These are phyloP conservation scores for Amanita pallidorosea DNA, from an alignment of 768 basidiomycete species.

Conservation along the genomic window DNA sequence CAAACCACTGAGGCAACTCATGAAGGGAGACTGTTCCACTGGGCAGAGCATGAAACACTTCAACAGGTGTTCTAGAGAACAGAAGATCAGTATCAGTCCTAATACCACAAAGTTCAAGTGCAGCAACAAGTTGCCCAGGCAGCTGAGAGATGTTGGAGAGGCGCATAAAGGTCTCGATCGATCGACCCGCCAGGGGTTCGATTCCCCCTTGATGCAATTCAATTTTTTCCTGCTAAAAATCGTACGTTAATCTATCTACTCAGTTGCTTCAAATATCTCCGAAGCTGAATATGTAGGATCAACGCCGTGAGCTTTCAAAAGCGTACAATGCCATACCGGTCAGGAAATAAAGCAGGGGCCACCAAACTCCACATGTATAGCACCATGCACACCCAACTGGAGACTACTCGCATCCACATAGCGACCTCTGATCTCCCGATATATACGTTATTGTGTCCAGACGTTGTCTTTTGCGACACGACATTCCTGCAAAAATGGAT, in stretches of 20 bases:
- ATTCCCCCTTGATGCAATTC: conserved; percentile 54
- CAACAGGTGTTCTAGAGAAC: conserved; percentile 33
- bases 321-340: conserved; percentile 45
- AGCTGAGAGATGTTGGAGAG: conserved; percentile 27
- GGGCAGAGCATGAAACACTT: conserved; percentile 42
- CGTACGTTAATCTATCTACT: background rate
- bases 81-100: conserved; percentile 49
- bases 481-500: conserved; percentile 48
- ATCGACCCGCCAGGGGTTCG: no score
- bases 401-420: conserved; percentile 99
- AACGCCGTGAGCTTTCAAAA: background rate
- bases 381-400: conserved; percentile 87
- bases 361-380: conserved; percentile 84
- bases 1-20: conserved; percentile 33
- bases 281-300: conserved; percentile 6
- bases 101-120: conserved; percentile 38
- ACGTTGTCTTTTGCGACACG: conserved; percentile 44
- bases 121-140: conserved; percentile 30
- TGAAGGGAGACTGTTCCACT: conserved; percentile 34
- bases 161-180: conserved; percentile 33
- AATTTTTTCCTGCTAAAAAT: background rate
- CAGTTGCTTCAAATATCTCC: conserved; percentile 11
- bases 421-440: conserved; percentile 94
- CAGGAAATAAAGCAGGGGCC: conserved; percentile 86
- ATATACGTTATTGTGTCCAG: conserved; percentile 61